Base-by-base conservation (phyloP, 768 basidiomycete genomes). In the Phanerodontia chrysosporium region DNA sequence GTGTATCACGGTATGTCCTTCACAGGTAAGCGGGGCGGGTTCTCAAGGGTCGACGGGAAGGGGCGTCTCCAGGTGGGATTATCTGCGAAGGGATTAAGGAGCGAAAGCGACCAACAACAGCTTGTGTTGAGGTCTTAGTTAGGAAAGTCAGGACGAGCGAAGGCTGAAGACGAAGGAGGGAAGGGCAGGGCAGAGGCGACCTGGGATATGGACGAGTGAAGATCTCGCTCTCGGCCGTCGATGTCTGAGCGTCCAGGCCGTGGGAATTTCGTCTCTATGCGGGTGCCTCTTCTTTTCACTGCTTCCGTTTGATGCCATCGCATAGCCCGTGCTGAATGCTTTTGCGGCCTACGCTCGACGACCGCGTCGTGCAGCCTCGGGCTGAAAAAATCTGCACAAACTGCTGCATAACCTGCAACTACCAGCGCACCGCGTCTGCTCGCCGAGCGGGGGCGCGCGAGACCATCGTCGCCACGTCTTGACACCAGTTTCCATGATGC, bases 51-150 rank as follows among this genome's bases (percentile, higher is more conserved):
- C 22, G 24, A 35, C 32, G 36, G 39, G 36, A 42, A 21, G 22
- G 27, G 32, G 32, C 36, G 39, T 35, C 35, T 42, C 36, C 22
- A 30, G 22, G 51, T 21, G 52, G 27, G 52, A 51, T 32, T 28
- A 30, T 51, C 36, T 53, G 49, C 49, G 49, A 25, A 39, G 35
- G 51, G 51, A 36, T 52, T 59, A 64, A 69, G 57, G 61, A 64
- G 61, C 56, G 53, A 67, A 65, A 66, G 63, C 56, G 69, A 68
- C 69, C 69, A 53, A 59, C 69, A 68, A 70, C 69, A 68, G 55
- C 66, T 66, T 28, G 67, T 65, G 67, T 66, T 67, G 67, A n/a
- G 67, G 66, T 68, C 67, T 42, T 65, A 59, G 62, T 64, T 55
- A 57, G 56, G 48, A 32, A 54, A 22, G 22, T 30, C 39, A 49